These are phyloP conservation scores for Peronospora destructor DNA, from an alignment of 352 stramenopile genomes.

Conservation along the genomic window DNA sequence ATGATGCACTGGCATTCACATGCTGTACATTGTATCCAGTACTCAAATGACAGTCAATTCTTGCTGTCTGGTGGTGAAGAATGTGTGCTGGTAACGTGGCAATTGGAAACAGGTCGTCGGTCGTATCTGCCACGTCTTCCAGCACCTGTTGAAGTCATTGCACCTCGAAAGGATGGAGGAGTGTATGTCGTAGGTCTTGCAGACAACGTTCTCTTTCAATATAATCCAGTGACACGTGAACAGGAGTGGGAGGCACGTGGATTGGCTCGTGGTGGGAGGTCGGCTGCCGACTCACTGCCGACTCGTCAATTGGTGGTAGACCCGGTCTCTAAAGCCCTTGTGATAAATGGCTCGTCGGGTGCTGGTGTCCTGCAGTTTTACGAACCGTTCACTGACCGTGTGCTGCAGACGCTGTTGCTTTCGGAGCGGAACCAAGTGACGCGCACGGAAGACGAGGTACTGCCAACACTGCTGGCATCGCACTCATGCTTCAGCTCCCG, in stretches of 20 bases:
- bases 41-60: constrained; percentile 70
- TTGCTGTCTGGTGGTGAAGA: constrained; percentile 82
- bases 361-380: constrained; percentile 76
- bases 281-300: constrained; percentile 37
- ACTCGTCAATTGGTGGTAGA: constrained; percentile 55
- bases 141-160: constrained; percentile 48
- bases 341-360: constrained; percentile 56
- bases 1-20: constrained; percentile 87
- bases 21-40: constrained; percentile 59
- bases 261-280: constrained; percentile 46
- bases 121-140: constrained; percentile 75
- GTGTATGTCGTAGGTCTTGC: constrained; percentile 60
- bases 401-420: constrained; percentile 59
- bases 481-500: constrained; percentile 46
- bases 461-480: constrained; percentile 47
- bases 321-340: constrained; percentile 47
- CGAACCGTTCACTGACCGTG: constrained; percentile 70
- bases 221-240: constrained; percentile 71
- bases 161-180: constrained; percentile 39
- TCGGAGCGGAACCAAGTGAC: constrained; percentile 82
- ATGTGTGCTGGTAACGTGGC: constrained; percentile 82
- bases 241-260: constrained; percentile 69
- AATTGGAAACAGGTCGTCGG: constrained; percentile 66
- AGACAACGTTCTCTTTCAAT: constrained; percentile 75
- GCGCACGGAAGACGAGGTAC: constrained; percentile 57